Conservation (phyloP, 345 rosid species). For the Melastoma malabathricum region DNA sequence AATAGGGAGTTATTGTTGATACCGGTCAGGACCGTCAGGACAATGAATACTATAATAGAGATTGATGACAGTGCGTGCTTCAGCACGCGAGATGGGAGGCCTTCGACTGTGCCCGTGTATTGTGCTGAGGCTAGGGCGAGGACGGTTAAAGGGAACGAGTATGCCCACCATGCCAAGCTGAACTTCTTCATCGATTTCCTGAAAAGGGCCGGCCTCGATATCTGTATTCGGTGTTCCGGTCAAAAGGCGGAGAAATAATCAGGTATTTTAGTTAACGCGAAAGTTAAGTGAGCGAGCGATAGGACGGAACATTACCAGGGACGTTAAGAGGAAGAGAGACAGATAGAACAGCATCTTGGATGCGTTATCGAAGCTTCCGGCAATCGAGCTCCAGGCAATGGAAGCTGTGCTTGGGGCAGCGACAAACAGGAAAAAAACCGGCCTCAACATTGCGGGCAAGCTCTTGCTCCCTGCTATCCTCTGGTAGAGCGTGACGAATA, state of each 20-base stretch:
- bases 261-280: background rate
- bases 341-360: conserved; percentile 27
- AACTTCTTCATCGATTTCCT: conserved; percentile 28
- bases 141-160: conserved; percentile 25
- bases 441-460: conserved; percentile 18
- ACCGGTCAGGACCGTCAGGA: conserved; percentile 12
- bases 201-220: conserved; percentile 20
- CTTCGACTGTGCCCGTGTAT: conserved; percentile 21
- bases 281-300: background rate
- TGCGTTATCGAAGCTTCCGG: conserved; percentile 13
- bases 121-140: conserved; percentile 21
- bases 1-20: conserved; percentile 5
- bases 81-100: conserved; percentile 12
- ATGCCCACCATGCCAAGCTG: conserved; percentile 32
- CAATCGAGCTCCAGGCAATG: conserved; percentile 19
- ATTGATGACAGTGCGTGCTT: conserved; percentile 17
- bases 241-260: background rate
- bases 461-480: conserved; percentile 12
- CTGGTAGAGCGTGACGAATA: conserved; percentile 24
- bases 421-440: conserved; percentile 22
- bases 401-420: conserved; percentile 24
- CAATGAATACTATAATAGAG: conserved; percentile 17
- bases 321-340: conserved; percentile 21
- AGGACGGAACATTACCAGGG: conserved; percentile 13
- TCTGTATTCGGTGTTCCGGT: conserved; percentile 2